Percentiles rank a stretch among this genome's conserved stretches.
phyloP scores from a whole-genome alignment of 768 basidiomycete species.

The Leccinum sublutescens region DNA sequence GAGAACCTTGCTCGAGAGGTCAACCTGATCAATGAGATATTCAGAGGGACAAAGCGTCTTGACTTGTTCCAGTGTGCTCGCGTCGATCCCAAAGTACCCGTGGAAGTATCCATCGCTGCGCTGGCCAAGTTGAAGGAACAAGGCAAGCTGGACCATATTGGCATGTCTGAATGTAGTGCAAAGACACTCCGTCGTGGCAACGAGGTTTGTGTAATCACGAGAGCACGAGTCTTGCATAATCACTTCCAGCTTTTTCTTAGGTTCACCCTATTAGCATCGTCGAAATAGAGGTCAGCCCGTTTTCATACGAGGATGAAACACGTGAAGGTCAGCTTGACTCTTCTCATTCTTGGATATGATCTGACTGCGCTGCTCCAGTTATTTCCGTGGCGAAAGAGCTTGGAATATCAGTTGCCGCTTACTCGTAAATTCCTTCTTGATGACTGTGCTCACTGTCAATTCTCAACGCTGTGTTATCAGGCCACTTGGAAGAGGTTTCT shows the following conservation, averaged over 20 bases:
- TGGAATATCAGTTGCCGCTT: slow-evolving; percentile 58
- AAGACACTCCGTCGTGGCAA: slow-evolving; percentile 43
- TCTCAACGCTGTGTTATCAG: slow-evolving; percentile 25
- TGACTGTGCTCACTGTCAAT: neutral
- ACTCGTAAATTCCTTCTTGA: slow-evolving; percentile 42
- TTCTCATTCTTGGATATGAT: neutral
- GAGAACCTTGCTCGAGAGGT: slow-evolving; percentile 50
- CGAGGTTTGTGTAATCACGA: slow-evolving; percentile 12
- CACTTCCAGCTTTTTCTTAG: slow-evolving; percentile 23
- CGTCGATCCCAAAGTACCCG: slow-evolving; percentile 39
- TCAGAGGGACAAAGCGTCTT: slow-evolving; percentile 53
- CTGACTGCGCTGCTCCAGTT: slow-evolving; percentile 27
- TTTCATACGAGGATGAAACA: slow-evolving; percentile 54
- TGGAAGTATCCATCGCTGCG: slow-evolving; percentile 47
- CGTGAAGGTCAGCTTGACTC: slow-evolving; percentile 34
- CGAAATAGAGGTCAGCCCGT: slow-evolving; percentile 68
- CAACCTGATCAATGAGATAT: slow-evolving; percentile 38
- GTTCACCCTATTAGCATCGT: slow-evolving; percentile 55
- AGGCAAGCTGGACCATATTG: slow-evolving; percentile 49
- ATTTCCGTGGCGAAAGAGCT: slow-evolving; percentile 54
- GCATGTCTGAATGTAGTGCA: slow-evolving; percentile 53
- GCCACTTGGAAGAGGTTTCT: slow-evolving; percentile 53
- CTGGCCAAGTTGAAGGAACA: slow-evolving; percentile 39
- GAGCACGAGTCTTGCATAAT: neutral
- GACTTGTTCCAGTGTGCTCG: slow-evolving; percentile 61